Conservation (phyloP, 306 rosid species). For the Quercus mongolica region DNA sequence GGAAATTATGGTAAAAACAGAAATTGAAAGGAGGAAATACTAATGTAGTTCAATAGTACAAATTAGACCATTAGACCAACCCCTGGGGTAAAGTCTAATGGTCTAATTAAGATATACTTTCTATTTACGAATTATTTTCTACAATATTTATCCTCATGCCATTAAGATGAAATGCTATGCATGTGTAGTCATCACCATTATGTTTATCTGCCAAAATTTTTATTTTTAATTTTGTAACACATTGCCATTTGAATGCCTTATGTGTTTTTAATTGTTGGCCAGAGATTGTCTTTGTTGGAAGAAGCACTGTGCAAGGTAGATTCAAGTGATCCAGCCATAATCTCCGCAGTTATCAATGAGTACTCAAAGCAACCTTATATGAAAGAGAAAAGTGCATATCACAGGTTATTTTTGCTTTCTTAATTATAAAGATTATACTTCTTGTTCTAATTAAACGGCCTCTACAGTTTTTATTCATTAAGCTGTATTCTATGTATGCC, state of each 20-base stretch:
- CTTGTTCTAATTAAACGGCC: not conserved
- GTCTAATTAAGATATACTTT: no score
- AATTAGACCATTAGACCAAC: no score
- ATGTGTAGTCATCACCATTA: no score
- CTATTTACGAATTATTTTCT: no score
- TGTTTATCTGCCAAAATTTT: constrained; percentile 6
- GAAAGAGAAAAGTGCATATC: constrained; percentile 56
- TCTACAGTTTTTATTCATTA: not conserved
- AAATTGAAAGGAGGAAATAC: not conserved
- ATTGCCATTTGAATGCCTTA: constrained; percentile 4
- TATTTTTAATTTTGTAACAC: not conserved
- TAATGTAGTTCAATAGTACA: no score
- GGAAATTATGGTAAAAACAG: no score
- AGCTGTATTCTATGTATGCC: not conserved
- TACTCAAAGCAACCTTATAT: constrained; percentile 54
- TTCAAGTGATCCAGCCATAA: constrained; percentile 47
- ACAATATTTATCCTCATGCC: no score
- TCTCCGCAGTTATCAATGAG: constrained; percentile 54
- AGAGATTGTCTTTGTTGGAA: constrained; percentile 66
- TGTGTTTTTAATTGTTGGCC: constrained; percentile 28
- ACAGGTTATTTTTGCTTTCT: constrained; percentile 37
- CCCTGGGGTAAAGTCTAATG: not conserved
- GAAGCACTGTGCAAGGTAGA: constrained; percentile 57
- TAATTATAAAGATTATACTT: not conserved
- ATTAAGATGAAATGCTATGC: no score